Evolutionary conservation across 2,329 filamentous ascomycete species (phyloP).

Genomic region (Chaetomium globosum): DNA sequence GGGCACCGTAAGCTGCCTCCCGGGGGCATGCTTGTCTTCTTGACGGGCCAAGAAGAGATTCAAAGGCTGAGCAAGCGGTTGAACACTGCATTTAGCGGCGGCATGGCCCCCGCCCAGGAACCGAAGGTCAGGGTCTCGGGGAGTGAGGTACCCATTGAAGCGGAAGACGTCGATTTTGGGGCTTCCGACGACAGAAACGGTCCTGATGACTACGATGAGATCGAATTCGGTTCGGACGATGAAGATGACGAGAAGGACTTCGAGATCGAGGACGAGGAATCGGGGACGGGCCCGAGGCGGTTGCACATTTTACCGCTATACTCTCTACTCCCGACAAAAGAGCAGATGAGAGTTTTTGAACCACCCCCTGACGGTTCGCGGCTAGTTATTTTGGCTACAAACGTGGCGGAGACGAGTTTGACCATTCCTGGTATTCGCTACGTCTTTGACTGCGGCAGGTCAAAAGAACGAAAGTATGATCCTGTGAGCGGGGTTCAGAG

Average conservation of each 20-base stretch:
- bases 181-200: constrained; percentile 66
- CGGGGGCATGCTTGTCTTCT: constrained; percentile 88
- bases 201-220: constrained; percentile 56
- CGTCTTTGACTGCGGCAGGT: constrained; percentile 90
- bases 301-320: constrained; percentile 93
- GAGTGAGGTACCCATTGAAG: constrained; percentile 75
- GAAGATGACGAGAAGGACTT: constrained; percentile 67
- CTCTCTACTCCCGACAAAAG: constrained; percentile 84
- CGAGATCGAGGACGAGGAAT: constrained; percentile 64
- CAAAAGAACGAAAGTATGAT: constrained; percentile 90
- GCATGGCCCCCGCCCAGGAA: constrained; percentile 58
- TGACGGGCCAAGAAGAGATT: constrained; percentile 94
- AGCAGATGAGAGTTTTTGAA: constrained; percentile 90
- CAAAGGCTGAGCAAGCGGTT: constrained; percentile 77
- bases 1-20: constrained; percentile 89
- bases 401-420: constrained; percentile 94
- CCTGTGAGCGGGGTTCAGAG: constrained; percentile 88
- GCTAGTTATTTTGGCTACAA: constrained; percentile 88
- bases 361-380: constrained; percentile 78
- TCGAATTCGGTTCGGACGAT: constrained; percentile 63
- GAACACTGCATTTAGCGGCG: constrained; percentile 64
- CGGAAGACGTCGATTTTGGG: constrained; percentile 85
- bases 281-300: constrained; percentile 64
- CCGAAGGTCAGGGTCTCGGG: constrained; percentile 75
- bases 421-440: constrained; percentile 95